Evolutionary conservation across 1,284 basidiomycete species (phyloP).

Genomic region (Xerocomus nothofagi): DNA sequence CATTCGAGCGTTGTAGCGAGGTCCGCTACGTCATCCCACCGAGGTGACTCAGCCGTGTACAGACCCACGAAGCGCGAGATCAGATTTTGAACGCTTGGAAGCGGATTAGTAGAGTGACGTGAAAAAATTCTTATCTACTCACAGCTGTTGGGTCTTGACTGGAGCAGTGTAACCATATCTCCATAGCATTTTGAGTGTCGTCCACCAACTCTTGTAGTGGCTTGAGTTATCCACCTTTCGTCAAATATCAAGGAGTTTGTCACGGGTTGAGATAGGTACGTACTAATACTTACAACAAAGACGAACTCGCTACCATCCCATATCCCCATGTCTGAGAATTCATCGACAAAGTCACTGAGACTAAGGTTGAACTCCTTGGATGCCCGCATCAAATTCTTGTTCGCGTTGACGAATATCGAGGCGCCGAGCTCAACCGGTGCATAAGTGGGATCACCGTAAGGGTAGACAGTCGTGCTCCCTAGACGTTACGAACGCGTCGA

Average conservation of each 20-base stretch:
- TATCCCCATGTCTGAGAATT: slow-evolving; percentile 58
- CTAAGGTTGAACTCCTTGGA: slow-evolving; percentile 78
- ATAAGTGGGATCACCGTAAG: slow-evolving; percentile 65
- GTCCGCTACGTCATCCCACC: slow-evolving; percentile 63
- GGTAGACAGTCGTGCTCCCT: slow-evolving; percentile 79
- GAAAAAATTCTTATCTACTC: slow-evolving; percentile 23
- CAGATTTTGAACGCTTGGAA: slow-evolving; percentile 56
- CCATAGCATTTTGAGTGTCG: slow-evolving; percentile 70
- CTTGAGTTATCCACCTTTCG: slow-evolving; percentile 50
- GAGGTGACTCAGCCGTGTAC: slow-evolving; percentile 60
- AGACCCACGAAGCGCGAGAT: slow-evolving; percentile 56
- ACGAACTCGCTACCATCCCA: slow-evolving; percentile 85
- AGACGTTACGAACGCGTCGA: slow-evolving; percentile 9
- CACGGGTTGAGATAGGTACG: slow-evolving; percentile 27
- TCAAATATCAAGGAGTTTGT: neutral
- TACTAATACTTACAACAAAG: slow-evolving; percentile 53
- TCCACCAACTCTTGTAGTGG: slow-evolving; percentile 60
- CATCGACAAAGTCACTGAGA: slow-evolving; percentile 52
- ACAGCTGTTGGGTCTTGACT: slow-evolving; percentile 58
- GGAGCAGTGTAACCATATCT: slow-evolving; percentile 82
- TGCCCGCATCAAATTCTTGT: slow-evolving; percentile 83
- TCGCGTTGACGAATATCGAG: slow-evolving; percentile 82
- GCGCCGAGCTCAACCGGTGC: slow-evolving; percentile 82
- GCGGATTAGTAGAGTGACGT: slow-evolving; percentile 5
- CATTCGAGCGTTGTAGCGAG: slow-evolving; percentile 59